phyloP scores from a whole-genome alignment of 176 grass and related monocot species.

The Bothriochloa decipiens region DNA sequence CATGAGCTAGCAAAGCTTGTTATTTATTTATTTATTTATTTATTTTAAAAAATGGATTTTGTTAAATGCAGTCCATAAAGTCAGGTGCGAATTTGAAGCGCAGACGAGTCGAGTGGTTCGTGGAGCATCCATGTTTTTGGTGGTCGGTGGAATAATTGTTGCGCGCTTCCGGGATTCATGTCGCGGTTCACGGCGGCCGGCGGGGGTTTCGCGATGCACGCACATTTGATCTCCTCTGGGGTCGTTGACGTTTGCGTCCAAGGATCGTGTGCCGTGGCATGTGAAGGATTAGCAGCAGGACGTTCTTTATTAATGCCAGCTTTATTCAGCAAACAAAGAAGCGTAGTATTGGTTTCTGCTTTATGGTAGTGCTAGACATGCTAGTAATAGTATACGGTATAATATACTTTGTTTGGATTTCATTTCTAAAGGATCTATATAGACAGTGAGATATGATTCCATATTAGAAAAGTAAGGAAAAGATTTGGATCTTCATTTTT shows the following conservation, averaged over 20 bases:
- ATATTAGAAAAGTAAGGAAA: too few relatives aligned
- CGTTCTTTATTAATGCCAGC: too few relatives aligned
- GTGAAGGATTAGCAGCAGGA: neutral
- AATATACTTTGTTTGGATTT: too few relatives aligned
- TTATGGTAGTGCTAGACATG: too few relatives aligned
- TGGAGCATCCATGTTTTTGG: neutral
- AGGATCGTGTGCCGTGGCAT: neutral
- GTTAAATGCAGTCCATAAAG: neutral
- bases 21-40: neutral
- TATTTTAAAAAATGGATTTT: neutral
- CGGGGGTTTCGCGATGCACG: neutral
- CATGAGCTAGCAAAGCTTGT: neutral
- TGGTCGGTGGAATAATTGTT: neutral
- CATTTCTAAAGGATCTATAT: too few relatives aligned
- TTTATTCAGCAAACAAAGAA: too few relatives aligned
- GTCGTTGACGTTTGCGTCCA: slow-evolving; percentile 22
- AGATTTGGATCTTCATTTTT: too few relatives aligned
- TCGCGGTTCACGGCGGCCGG: neutral
- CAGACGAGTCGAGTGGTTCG: neutral
- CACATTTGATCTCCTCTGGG: neutral
- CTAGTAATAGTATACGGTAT: too few relatives aligned
- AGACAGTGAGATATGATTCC: too few relatives aligned
- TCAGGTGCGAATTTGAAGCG: neutral
- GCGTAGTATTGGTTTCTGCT: too few relatives aligned
- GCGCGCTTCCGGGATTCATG: slow-evolving; percentile 15